Evolutionary conservation across 2,329 filamentous ascomycete genomes (phyloP), one percentile per base, ranked within the genome.

Genomic region (Proliferodiscus dingleyae): DNA sequence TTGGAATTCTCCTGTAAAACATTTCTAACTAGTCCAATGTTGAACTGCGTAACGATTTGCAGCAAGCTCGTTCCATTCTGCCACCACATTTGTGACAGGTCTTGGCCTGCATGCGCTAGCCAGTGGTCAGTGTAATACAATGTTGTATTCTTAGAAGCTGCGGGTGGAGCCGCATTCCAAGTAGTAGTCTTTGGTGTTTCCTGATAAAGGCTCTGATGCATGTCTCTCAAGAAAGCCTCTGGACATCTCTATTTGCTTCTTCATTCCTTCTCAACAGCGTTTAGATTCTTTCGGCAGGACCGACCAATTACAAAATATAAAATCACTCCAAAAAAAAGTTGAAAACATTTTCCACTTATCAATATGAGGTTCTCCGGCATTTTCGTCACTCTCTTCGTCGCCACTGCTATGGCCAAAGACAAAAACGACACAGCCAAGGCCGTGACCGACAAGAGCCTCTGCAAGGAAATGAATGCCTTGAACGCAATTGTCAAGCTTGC

Each of bases 401-500:
- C 53, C 34, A 51, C 51, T 26, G 49, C 50, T 5, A 56, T 41
- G n/a, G 66, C 66, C 47, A 58, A 62, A 42, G 41, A 56, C 41
- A 56, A 59, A 24, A 55, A 55, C 26, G 21, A 42, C 13, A 37
- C 28, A 38, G 63, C 53, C 50, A 63, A 58, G 43, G 60, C 58
- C 7, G 45, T 54, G 41, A 59, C 50, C 33, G 55, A 60, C 41
- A 57, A 60, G 53, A 53, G 56, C 19, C 58, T 64, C 46, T 69
- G 67, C 59, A 56, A 56, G 38, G 47, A 62, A 38, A 59, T 69
- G 39, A 41, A 53, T 36, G 54, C 55, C 44, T 55, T 67, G 4
- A 63, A 57, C 49, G 37, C 54, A 30, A 33, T 64, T 26, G 52
- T 66, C 43, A 52, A 59, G 32, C 52, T 68, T 4, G 66, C 65